A percentile compares a stretch with the other conserved stretches of the same genome.
Conservation (phyloP, 768 basidiomycete genomes). For the Agrocybe praecox region DNA sequence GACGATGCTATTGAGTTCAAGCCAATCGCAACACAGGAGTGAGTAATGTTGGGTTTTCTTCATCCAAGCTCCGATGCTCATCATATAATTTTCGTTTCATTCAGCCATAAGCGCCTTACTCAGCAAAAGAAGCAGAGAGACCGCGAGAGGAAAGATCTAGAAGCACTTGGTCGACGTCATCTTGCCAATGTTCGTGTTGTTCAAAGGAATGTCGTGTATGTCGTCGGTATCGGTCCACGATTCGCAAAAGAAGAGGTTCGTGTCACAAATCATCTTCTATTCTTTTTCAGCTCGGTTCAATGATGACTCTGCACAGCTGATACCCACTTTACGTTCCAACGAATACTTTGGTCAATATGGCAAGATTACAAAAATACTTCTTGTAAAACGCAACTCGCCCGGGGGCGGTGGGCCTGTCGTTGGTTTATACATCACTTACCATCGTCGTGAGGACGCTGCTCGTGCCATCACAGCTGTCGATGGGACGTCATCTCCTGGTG, state of each 20-base stretch:
- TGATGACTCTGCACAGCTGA: slow-evolving; percentile 52
- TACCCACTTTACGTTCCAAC: slow-evolving; percentile 88
- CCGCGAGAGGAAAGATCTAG: slow-evolving; percentile 94
- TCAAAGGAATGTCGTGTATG: slow-evolving; percentile 94
- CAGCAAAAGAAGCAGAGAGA: slow-evolving; percentile 96
- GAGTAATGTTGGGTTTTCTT: slow-evolving; percentile 33
- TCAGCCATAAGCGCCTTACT: slow-evolving; percentile 90
- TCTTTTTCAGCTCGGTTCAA: no score
- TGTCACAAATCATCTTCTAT: background rate
- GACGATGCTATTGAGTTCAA: slow-evolving; percentile 95
- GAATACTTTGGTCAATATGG: slow-evolving; percentile 99
- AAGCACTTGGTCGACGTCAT: slow-evolving; percentile 79
- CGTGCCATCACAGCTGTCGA: slow-evolving; percentile 93
- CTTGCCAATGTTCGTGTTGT: slow-evolving; percentile 95
- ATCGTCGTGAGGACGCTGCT: slow-evolving; percentile 92
- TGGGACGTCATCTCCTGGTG: slow-evolving; percentile 88
- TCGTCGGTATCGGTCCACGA: slow-evolving; percentile 91
- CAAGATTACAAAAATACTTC: slow-evolving; percentile 93
- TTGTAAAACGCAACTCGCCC: slow-evolving; percentile 85
- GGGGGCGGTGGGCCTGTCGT: slow-evolving; percentile 74
- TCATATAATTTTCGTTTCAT: slow-evolving; percentile 14
- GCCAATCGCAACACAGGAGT: slow-evolving; percentile 95
- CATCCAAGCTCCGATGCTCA: slow-evolving; percentile 10
- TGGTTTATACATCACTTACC: slow-evolving; percentile 96
- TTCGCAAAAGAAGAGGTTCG: slow-evolving; percentile 96